phyloP scores from a whole-genome alignment of 2,329 filamentous ascomycete species.

The Aspergillus latus region DNA sequence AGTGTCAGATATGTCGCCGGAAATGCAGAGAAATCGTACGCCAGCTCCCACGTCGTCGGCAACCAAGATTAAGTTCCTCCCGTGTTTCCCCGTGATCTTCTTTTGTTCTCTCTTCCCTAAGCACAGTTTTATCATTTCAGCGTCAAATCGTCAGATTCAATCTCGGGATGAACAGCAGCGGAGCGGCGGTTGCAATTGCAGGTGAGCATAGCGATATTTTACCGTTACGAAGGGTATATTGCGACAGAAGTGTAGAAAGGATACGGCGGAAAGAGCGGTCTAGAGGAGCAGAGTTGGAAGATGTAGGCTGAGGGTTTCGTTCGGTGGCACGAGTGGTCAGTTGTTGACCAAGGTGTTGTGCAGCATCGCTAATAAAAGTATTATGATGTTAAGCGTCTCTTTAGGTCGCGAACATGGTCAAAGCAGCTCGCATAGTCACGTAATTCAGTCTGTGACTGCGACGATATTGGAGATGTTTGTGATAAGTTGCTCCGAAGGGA shows the following conservation, averaged over 20 bases:
- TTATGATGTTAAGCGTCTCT: slow-evolving; percentile 38
- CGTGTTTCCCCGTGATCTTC: neutral
- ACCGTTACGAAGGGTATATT: neutral
- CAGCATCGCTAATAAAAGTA: neutral
- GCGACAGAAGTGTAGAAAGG: neutral
- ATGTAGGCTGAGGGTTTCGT: too few species aligned
- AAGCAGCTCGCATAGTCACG: slow-evolving; percentile 85
- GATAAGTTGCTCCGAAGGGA: slow-evolving; percentile 68
- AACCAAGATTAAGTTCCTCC: neutral
- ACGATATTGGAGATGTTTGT: slow-evolving; percentile 59
- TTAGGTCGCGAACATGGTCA: slow-evolving; percentile 68
- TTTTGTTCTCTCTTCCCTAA: neutral
- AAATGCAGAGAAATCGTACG: slow-evolving; percentile 1
- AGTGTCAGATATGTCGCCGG: neutral
- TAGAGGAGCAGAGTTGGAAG: too few species aligned
- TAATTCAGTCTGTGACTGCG: slow-evolving; percentile 75
- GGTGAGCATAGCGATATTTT: neutral
- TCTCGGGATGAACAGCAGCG: neutral
- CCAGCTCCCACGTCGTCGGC: neutral
- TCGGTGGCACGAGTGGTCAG: neutral
- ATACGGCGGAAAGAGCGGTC: neutral
- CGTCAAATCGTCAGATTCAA: neutral
- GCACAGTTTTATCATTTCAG: neutral
- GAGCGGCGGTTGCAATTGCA: neutral
- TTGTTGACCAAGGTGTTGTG: neutral